Evolutionary conservation across 108 stramenopile genomes (phyloP).

Genomic region (Skeletonema grethae): DNA sequence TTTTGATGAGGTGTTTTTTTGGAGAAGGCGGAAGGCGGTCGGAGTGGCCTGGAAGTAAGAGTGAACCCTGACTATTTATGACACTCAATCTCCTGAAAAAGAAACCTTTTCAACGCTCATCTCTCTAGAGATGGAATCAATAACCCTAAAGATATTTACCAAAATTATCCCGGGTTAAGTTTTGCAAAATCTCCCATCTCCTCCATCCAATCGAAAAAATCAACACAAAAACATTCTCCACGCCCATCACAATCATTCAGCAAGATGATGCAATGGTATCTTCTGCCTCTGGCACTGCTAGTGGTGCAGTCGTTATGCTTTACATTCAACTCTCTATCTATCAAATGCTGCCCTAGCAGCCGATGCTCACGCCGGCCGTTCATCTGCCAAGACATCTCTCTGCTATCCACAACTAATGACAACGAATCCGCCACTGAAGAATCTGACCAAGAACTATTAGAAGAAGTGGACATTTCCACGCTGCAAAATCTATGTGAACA

Average conservation of each 20-base stretch:
- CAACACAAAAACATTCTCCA: neutral
- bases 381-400: neutral
- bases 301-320: neutral
- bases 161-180: no score
- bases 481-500: constrained; percentile 67
- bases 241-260: no score
- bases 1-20: no score
- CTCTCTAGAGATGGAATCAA: no score
- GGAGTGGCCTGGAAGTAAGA: no score
- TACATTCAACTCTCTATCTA: neutral
- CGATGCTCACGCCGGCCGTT: neutral
- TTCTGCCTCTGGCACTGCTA: neutral
- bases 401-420: constrained; percentile 14
- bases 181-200: no score
- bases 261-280: neutral
- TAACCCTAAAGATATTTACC: no score
- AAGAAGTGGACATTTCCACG: constrained; percentile 51
- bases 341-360: neutral
- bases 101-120: no score
- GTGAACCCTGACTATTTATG: no score
- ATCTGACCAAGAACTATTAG: constrained; percentile 57
- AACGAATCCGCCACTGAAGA: constrained; percentile 28
- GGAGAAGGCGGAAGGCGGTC: no score
- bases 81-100: no score
- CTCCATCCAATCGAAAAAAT: neutral